A percentile compares a stretch with the other conserved stretches of the same genome.
Conservation (phyloP, 2,329 filamentous ascomycete species). For the Onygena corvina region DNA sequence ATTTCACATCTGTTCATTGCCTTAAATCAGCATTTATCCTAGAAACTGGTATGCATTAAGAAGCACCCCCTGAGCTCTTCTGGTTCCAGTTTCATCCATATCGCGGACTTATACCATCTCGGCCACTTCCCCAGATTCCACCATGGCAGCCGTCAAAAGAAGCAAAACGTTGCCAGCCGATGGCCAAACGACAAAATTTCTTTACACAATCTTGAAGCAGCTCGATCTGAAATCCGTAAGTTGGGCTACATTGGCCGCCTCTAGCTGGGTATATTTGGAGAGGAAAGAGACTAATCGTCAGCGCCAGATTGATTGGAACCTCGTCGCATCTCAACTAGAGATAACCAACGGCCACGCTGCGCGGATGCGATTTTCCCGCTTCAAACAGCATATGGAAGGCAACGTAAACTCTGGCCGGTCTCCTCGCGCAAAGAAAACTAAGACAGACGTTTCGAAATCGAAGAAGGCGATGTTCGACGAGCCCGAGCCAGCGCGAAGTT, state of each 20-base stretch:
- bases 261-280: constrained; percentile 7
- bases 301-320: constrained; percentile 42
- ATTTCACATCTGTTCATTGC: constrained; percentile 4
- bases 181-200: constrained; percentile 39
- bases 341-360: constrained; percentile 47
- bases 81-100: not conserved
- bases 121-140: not conserved
- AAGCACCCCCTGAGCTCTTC: not conserved
- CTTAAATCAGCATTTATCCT: not conserved
- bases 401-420: constrained; percentile 19
- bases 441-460: constrained; percentile 13
- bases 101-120: not conserved
- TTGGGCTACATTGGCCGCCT: constrained; percentile 12
- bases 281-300: not conserved
- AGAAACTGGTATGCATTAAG: not conserved
- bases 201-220: constrained; percentile 46
- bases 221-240: constrained; percentile 42
- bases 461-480: constrained; percentile 14
- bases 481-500: not conserved
- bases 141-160: constrained; percentile 29
- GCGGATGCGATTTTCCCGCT: constrained; percentile 46
- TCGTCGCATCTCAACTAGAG: constrained; percentile 38
- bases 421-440: constrained; percentile 21
- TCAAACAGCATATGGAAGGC: constrained; percentile 43
- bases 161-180: constrained; percentile 38